Evolutionary conservation across 2,329 filamentous ascomycete genomes (phyloP).

Genomic region (Fusarium liriodendri): DNA sequence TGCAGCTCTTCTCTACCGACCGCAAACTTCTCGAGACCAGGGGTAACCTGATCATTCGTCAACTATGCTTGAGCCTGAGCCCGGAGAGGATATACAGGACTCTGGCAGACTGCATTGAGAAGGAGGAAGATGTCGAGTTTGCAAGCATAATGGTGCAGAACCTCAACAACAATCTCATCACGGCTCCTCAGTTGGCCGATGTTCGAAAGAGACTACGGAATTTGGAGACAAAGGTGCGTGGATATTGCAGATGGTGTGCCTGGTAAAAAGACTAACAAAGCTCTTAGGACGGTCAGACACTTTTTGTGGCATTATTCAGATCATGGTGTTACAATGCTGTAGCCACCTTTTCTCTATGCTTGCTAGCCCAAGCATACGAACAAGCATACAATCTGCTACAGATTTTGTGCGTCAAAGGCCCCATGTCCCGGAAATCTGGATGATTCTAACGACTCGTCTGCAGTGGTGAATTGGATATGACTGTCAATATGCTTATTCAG

Average conservation of each 20-base stretch:
- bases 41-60: conserved; percentile 95
- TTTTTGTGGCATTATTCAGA: conserved; percentile 93
- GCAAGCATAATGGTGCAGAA: conserved; percentile 99
- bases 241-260: no score
- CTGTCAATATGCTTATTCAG: conserved; percentile 97
- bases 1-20: conserved; percentile 96
- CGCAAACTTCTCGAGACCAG: conserved; percentile 89
- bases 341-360: conserved; percentile 93
- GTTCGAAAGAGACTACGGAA: conserved; percentile 91
- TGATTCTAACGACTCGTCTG: background rate
- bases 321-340: conserved; percentile 99
- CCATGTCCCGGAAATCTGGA: background rate
- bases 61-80: conserved; percentile 91
- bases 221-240: conserved; percentile 80
- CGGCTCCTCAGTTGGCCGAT: conserved; percentile 92
- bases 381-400: conserved; percentile 96
- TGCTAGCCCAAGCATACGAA: conserved; percentile 96
- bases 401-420: conserved; percentile 76
- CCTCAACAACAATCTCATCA: conserved; percentile 98
- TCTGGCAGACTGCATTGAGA: conserved; percentile 95
- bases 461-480: conserved; percentile 98
- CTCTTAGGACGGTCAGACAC: conserved; percentile 85
- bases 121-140: conserved; percentile 98
- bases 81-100: conserved; percentile 96
- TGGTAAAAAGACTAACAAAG: conserved; percentile 4